These are phyloP conservation scores for Microsporum audouinii DNA, from an alignment of 2,329 filamentous ascomycete genomes.

Conservation along the genomic window DNA sequence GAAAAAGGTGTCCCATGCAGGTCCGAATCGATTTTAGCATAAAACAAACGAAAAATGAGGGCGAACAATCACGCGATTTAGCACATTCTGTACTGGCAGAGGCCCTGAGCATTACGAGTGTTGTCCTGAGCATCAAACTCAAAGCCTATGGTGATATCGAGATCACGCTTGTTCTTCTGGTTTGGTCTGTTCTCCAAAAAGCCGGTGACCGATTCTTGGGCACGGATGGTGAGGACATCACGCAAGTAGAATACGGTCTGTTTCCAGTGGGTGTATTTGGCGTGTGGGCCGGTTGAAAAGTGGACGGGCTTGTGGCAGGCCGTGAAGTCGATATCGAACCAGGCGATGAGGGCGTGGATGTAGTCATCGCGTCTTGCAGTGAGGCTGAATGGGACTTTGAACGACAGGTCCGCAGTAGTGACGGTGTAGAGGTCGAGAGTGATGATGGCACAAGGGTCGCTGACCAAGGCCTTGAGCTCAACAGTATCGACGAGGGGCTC, in stretches of 20 bases:
- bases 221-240: conserved; percentile 82
- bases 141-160: conserved; percentile 84
- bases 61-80: conserved; percentile 15
- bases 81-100: conserved; percentile 64
- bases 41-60: conserved; percentile 12
- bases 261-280: conserved; percentile 99
- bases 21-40: conserved; percentile 3
- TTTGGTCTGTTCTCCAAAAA: conserved; percentile 76
- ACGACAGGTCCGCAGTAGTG: conserved; percentile 70
- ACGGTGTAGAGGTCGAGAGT: conserved; percentile 91
- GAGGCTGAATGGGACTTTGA: conserved; percentile 67
- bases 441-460: conserved; percentile 73
- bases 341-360: conserved; percentile 88
- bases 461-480: conserved; percentile 92
- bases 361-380: conserved; percentile 77
- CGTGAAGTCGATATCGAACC: conserved; percentile 98
- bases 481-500: conserved; percentile 97
- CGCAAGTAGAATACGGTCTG: conserved; percentile 97
- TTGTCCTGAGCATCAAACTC: conserved; percentile 64
- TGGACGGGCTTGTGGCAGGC: conserved; percentile 96
- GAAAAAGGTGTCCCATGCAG: background rate
- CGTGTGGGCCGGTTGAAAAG: conserved; percentile 94
- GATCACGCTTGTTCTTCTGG: conserved; percentile 82
- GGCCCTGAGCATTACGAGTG: conserved; percentile 56
- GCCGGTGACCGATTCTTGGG: conserved; percentile 68